Evolutionary conservation across 768 basidiomycete genomes (phyloP), one percentile per base, ranked within the genome.

Genomic region (Pleurotus pulmonarius): DNA sequence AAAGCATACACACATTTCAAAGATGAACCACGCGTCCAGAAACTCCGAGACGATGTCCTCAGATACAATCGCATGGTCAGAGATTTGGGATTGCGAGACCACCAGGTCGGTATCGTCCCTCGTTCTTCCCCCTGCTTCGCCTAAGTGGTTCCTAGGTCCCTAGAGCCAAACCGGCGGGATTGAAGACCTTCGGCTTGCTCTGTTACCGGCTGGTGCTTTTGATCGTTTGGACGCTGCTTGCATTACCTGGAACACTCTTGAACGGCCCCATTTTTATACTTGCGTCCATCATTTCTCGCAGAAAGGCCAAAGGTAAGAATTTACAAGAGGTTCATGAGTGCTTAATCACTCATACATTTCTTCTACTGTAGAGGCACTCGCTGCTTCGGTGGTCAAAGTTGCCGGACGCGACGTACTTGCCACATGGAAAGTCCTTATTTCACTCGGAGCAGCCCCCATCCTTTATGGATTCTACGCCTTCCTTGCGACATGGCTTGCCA

Each of bases 351-450:
- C 3, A 34, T 20, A 20, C 8, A 11, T 11, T 34, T 34, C 9
- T 34, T 34, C 11, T 34, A 34, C 11, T 46, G 53, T 69, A 97
- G 95, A 94, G 82, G 96, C 96, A 5, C 86, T 98, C 57, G 96
- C 96, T 26, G 94, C 90, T 2, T 98, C 95, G 6, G 85, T 83
- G 3, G 96, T 98, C 67, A 98, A 98, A 73, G 85, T 98, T 51
- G 92, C 92, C 16, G 96, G 87, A n/a, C 83, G 92, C 40, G 96
- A 98, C 64, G 96, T 98, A n/a, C 76, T 98, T 15, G 94, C 93
- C 0, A 94, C 94, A 4, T 98, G 96, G 96, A 98, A 98, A 69
- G 86, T 98, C 34, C 80, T 98, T 26, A 93, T 98, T 55, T 94
- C 93, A 3, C 75, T 98, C 55, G 96, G 87, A n/a, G 77, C 91